Base-by-base conservation (phyloP, 371 early-diverging fungal genomes). In the Batkoa obscura region DNA sequence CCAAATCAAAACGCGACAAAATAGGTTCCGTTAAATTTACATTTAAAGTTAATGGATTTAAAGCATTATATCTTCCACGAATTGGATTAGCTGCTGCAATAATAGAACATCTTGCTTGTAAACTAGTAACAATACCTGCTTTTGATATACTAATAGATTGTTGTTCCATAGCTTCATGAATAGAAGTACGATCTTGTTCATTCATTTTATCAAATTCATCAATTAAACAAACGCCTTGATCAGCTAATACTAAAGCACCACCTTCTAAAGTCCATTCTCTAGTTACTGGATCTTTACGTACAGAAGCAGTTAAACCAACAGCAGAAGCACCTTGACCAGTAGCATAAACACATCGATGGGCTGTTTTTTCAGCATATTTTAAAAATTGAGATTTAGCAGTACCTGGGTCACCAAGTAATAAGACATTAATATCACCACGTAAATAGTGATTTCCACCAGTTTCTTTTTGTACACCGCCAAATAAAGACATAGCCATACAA, bases 161-260 rank as follows among this genome's bases (percentile, higher is more conserved):
- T 68, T 99, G 99, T 71, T 99, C 99, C 99, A 99, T 99, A n/a
- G 96, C 98, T 73, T 99, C 99, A 79, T 98, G 99, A 64, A 99
- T 98, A 51, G 85, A 81, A 1, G 88, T 88, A 46, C 95, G 75
- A 62, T 96, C 97, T 42, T 78, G 70, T 58, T 99, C 99, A 60
- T 93, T 91, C 98, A 99, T 99, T 68, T 99, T 99, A 68, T 99
- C 99, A 75, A 98, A 98, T 76, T 98, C 99, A 67, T 99, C 99
- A 66, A 99, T 99, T 57, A 93, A 66, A 64, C 97, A 96, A 23
- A 98, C 84, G 50, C 99, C 99, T 59, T 87, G 82, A 71, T 99
- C 99, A 13, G 98, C 98, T 64, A 99, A 75, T 13, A 99, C 99
- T 32, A 99, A 73, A 0, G 99, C 99, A 33, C 99, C 99, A 56